Conservation (phyloP, 2,329 filamentous ascomycete genomes). For the Sclerotinia borealis region DNA sequence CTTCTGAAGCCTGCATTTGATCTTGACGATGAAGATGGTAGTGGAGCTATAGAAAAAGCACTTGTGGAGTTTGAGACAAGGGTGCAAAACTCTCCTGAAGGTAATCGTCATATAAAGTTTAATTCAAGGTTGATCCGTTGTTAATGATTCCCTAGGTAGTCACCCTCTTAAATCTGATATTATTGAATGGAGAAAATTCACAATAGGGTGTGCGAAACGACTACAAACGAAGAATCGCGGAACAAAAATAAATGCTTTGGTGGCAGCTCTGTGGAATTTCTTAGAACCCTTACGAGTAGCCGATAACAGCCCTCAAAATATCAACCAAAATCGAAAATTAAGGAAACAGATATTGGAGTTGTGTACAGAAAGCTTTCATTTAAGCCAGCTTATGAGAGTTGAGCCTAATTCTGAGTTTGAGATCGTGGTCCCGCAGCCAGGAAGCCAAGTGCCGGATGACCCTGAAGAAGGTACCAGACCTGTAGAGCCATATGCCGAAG, state of each 20-base stretch:
- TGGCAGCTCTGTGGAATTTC: not conserved
- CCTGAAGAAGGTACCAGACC: rapidly evolving
- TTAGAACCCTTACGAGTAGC: not conserved
- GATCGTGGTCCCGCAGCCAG: not conserved
- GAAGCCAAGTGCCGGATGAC: not conserved
- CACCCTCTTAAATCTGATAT: not conserved
- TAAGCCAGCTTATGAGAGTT: not conserved
- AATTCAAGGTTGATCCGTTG: too few relatives aligned
- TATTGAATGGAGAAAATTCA: not conserved
- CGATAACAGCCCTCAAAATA: too few relatives aligned
- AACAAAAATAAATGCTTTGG: not conserved
- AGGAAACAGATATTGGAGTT: not conserved
- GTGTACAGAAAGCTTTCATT: not conserved
- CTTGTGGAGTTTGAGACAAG: slow-evolving; percentile 4
- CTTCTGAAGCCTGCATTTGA: slow-evolving; percentile 1
- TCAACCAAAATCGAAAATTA: too few relatives aligned
- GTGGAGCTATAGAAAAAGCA: not conserved
- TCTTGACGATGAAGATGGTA: not conserved
- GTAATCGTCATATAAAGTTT: not conserved
- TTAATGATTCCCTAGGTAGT: not conserved
- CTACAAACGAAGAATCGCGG: not conserved
- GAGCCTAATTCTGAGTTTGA: rapidly evolving
- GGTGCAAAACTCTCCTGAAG: not conserved
- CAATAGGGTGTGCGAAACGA: rapidly evolving
- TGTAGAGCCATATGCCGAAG: rapidly evolving